phyloP scores from a whole-genome alignment of 805 yeast genomes.

The Candida chauliodis region DNA sequence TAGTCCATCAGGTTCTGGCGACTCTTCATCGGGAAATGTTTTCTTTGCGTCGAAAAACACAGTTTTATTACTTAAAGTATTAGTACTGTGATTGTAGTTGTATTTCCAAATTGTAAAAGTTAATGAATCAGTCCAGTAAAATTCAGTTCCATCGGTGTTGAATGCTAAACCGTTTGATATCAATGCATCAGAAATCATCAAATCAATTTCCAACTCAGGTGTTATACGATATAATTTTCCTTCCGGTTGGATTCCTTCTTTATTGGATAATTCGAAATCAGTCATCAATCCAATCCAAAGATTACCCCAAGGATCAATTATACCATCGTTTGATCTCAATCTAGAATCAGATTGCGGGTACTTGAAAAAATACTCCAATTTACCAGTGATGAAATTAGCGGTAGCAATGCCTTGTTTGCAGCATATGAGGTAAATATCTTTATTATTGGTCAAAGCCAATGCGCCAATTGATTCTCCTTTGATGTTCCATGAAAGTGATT shows the following conservation, averaged over 20 bases:
- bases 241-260: constrained; percentile 35
- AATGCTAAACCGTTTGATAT: constrained; percentile 68
- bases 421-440: constrained; percentile 56
- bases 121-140: constrained; percentile 42
- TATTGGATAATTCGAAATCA: constrained; percentile 35
- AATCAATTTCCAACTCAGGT: constrained; percentile 26
- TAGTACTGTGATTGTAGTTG: constrained; percentile 31
- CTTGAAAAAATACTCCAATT: constrained; percentile 38
- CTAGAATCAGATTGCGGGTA: constrained; percentile 28
- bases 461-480: constrained; percentile 59
- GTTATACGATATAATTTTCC: constrained; percentile 47
- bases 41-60: constrained; percentile 32
- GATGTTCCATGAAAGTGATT: constrained; percentile 33
- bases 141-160: constrained; percentile 21
- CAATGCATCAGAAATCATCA: constrained; percentile 32
- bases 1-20: constrained; percentile 79
- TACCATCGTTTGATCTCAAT: constrained; percentile 73
- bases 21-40: constrained; percentile 13
- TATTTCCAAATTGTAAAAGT: constrained; percentile 32
- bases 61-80: constrained; percentile 25
- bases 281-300: constrained; percentile 82
- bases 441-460: constrained; percentile 60
- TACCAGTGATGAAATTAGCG: constrained; percentile 41
- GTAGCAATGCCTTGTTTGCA: constrained; percentile 61
- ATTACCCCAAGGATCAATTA: constrained; percentile 70